These are phyloP conservation scores for Calcarisporium arbuscula DNA, from an alignment of 2,329 filamentous ascomycete species.

Conservation along the genomic window DNA sequence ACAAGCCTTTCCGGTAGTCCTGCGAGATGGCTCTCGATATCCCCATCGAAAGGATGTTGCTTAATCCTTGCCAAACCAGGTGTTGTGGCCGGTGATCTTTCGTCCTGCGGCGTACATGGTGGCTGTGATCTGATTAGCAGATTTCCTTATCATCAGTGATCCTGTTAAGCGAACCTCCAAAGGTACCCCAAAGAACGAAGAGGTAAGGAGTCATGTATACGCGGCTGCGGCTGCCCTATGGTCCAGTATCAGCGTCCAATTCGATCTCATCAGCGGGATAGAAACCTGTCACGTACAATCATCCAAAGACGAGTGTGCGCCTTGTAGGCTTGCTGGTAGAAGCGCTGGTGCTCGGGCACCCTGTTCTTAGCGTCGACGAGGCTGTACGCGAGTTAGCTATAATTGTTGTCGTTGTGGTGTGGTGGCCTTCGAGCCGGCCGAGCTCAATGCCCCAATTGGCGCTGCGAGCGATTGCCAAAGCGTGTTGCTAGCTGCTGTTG, in stretches of 20 bases:
- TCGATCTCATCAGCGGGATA: too few relatives aligned
- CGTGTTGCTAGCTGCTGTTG: background rate
- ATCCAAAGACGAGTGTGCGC: slow-evolving; percentile 65
- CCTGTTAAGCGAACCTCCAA: slow-evolving; percentile 55
- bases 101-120: slow-evolving; percentile 67
- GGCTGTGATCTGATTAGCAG: slow-evolving; percentile 28
- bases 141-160: slow-evolving; percentile 3
- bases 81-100: slow-evolving; percentile 72
- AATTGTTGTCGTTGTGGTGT: too few relatives aligned
- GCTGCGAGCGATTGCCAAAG: background rate
- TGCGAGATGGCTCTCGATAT: too few relatives aligned
- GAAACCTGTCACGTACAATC: slow-evolving; percentile 73
- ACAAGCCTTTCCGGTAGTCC: background rate
- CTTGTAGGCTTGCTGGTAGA: slow-evolving; percentile 69
- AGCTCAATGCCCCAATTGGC: slow-evolving; percentile 1
- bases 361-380: slow-evolving; percentile 68
- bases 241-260: slow-evolving; percentile 8
- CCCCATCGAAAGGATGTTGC: background rate
- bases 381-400: slow-evolving; percentile 30
- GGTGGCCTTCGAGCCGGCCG: slow-evolving; percentile 11
- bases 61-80: slow-evolving; percentile 60
- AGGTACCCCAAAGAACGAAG: slow-evolving; percentile 54
- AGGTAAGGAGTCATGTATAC: slow-evolving; percentile 64
- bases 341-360: slow-evolving; percentile 67
- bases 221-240: slow-evolving; percentile 58